Percentiles rank a stretch among this genome's conserved stretches.
phyloP scores from a whole-genome alignment of 2,329 filamentous ascomycete species.

The Alternaria atra region DNA sequence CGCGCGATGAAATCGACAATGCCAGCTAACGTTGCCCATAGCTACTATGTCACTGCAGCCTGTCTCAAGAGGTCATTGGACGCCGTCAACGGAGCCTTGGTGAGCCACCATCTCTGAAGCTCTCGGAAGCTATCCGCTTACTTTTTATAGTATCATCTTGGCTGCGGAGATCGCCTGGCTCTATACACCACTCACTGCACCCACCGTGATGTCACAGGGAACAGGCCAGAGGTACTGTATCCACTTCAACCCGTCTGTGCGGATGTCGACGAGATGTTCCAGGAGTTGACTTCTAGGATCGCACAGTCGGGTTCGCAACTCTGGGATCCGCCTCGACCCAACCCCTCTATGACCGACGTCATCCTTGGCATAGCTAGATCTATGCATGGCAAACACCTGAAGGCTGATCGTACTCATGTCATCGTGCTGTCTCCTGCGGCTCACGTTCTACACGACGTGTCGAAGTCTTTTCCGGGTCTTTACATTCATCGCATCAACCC shows the following conservation, averaged over 20 bases:
- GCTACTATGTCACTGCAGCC: constrained; percentile 41
- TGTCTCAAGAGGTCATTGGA: constrained; percentile 33
- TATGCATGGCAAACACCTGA: constrained; percentile 23
- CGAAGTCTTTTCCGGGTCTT: constrained; percentile 28
- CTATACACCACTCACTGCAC: constrained; percentile 45
- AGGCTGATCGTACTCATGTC: constrained; percentile 34
- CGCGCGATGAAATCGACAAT: not conserved
- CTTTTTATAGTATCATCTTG: constrained; percentile 24
- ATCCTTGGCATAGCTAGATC: constrained; percentile 35
- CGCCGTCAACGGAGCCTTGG: constrained; percentile 27
- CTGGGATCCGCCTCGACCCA: constrained; percentile 40
- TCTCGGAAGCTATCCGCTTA: not conserved
- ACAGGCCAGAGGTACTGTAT: constrained; percentile 35
- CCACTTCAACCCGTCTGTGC: constrained; percentile 26
- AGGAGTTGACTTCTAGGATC: constrained; percentile 29
- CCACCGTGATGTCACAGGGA: constrained; percentile 37
- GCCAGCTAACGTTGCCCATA: constrained; percentile 16
- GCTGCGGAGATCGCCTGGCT: constrained; percentile 35
- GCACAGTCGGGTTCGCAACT: constrained; percentile 31
- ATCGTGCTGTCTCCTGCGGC: constrained; percentile 39
- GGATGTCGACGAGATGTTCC: constrained; percentile 28
- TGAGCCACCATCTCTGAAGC: not conserved
- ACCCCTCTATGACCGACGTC: constrained; percentile 41
- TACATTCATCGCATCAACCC: constrained; percentile 42
- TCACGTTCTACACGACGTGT: constrained; percentile 34